Conservation (phyloP, 371 early-diverging fungal species). For the Fennellomyces sp. region DNA sequence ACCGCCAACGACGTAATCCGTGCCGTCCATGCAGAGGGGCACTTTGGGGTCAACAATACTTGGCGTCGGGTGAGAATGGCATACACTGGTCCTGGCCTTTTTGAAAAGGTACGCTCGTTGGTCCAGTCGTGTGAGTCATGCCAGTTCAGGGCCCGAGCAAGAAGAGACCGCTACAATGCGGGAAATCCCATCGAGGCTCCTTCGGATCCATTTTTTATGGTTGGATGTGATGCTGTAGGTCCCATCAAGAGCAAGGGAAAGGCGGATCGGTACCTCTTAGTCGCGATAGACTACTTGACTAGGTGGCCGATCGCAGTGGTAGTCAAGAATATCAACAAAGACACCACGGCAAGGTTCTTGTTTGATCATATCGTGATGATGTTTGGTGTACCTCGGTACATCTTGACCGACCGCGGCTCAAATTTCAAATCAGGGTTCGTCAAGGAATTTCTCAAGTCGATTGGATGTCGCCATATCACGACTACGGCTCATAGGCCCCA, state of each 20-base stretch:
- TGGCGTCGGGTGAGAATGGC: slow-evolving; percentile 14
- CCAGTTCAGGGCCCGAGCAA: slow-evolving; percentile 2
- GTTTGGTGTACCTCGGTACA: no score
- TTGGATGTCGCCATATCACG: no score
- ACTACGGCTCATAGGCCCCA: no score
- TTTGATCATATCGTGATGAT: no score
- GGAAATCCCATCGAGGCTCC: slow-evolving; percentile 13
- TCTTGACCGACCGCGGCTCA: no score
- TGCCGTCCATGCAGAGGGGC: slow-evolving; percentile 20
- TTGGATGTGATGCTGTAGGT: slow-evolving; percentile 25
- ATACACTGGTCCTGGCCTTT: neutral
- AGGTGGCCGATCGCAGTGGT: slow-evolving; percentile 22
- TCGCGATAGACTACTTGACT: slow-evolving; percentile 22
- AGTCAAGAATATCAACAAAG: no score
- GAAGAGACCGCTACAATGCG: neutral
- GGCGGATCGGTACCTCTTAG: slow-evolving; percentile 25
- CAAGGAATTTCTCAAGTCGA: no score
- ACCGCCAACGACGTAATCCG: neutral
- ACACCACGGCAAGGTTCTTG: no score
- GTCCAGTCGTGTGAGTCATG: slow-evolving; percentile 11
- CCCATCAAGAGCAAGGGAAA: neutral
- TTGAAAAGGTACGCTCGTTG: neutral
- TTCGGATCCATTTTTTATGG: slow-evolving; percentile 15
- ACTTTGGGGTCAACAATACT: slow-evolving; percentile 21
- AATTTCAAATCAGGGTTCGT: no score